These are phyloP conservation scores for Prunella vulgaris DNA, from an alignment of 257 asterid genomes.

Conservation along the genomic window DNA sequence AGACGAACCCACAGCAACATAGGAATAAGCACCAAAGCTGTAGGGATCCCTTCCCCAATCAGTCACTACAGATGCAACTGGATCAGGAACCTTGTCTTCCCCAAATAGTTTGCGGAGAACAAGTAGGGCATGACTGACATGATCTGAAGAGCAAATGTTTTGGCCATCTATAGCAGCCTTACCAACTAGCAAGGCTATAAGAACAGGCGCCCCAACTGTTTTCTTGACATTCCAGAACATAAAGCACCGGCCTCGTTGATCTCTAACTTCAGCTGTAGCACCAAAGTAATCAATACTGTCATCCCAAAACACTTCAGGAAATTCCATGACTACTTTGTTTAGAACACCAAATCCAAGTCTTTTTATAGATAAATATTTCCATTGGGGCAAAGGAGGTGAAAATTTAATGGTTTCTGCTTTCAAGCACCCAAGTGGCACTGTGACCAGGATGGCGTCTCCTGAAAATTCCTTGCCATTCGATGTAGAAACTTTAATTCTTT, in stretches of 20 bases:
- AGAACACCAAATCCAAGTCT: constrained; percentile 97
- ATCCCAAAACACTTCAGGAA: constrained; percentile 95
- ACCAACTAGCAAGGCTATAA: constrained; percentile 93
- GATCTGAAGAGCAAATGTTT: constrained; percentile 56
- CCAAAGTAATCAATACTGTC: constrained; percentile 93
- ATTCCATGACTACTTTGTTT: constrained; percentile 92
- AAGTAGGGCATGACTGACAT: constrained; percentile 71
- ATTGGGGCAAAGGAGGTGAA: constrained; percentile 84
- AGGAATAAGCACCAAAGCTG: constrained; percentile 96
- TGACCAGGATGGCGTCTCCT: constrained; percentile 90
- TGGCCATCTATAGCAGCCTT: constrained; percentile 94
- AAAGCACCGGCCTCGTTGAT: constrained; percentile 88
- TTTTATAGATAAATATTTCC: constrained; percentile 76
- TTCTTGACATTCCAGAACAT: constrained; percentile 99
- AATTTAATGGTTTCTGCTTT: constrained; percentile 80
- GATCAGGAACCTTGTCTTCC: constrained; percentile 78
- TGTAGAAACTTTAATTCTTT: constrained; percentile 69
- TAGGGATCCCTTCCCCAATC: constrained; percentile 98
- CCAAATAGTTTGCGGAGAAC: constrained; percentile 95
- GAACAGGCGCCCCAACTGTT: constrained; percentile 99
- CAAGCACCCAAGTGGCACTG: constrained; percentile 96
- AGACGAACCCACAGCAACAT: constrained; percentile 97
- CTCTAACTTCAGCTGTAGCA: constrained; percentile 84
- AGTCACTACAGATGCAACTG: constrained; percentile 90
- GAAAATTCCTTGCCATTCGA: constrained; percentile 71